phyloP scores from a whole-genome alignment of 139 green algal genomes.

The Klebsormidium nitens region DNA sequence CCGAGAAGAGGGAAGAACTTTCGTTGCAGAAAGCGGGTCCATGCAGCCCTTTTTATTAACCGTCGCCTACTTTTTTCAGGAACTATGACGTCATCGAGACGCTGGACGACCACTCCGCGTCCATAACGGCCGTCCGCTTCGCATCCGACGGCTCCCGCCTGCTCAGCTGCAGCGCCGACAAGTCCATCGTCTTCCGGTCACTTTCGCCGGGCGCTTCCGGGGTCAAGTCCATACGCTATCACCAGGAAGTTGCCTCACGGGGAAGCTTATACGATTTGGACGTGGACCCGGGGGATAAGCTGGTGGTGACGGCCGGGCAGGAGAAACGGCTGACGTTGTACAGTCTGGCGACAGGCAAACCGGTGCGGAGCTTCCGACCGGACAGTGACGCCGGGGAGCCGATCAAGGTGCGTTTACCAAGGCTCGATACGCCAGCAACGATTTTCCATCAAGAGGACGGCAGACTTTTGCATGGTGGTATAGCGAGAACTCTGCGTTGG shows the following conservation, averaged over 20 bases:
- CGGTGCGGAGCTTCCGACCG: constrained; percentile 6
- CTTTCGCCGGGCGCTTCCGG: neutral
- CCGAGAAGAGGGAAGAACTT: too few relatives aligned
- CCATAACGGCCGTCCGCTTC: constrained; percentile 52
- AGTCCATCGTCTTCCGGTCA: neutral
- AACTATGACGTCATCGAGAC: constrained; percentile 50
- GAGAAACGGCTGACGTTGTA: constrained; percentile 45
- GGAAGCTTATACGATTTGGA: constrained; percentile 51
- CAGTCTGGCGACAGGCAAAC: constrained; percentile 37
- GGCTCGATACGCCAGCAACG: too few relatives aligned
- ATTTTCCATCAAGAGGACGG: too few relatives aligned
- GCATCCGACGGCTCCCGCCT: constrained; percentile 22
- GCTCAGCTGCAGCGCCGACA: constrained; percentile 44
- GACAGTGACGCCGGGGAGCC: constrained; percentile 1
- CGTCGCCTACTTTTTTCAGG: too few relatives aligned
- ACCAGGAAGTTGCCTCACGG: constrained; percentile 4
- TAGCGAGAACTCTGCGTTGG: too few relatives aligned
- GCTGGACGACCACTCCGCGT: constrained; percentile 48
- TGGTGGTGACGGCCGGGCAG: constrained; percentile 38
- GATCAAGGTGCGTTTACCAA: constrained; percentile 3
- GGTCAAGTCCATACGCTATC: neutral
- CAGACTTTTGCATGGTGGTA: too few relatives aligned
- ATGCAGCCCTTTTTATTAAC: too few relatives aligned
- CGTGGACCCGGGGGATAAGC: constrained; percentile 21
- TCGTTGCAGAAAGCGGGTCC: too few relatives aligned